A percentile compares a stretch with the other conserved stretches of the same genome.
phyloP scores from a whole-genome alignment of 768 basidiomycete genomes.

The Coprinellus aureogranulatus region DNA sequence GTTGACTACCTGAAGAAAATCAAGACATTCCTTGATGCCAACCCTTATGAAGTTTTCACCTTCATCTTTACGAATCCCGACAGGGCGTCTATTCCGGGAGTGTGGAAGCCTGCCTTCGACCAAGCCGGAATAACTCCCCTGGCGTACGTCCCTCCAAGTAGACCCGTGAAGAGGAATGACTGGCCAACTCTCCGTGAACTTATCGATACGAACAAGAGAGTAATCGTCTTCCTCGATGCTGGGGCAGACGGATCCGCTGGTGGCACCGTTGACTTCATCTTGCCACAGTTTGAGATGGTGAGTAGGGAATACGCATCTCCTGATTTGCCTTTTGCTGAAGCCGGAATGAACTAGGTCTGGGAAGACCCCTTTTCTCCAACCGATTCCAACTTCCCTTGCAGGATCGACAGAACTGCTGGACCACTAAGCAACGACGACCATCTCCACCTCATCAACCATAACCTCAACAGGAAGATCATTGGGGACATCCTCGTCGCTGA shows the following conservation, averaged over 20 bases:
- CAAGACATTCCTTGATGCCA: constrained; percentile 51
- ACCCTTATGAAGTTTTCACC: constrained; percentile 64
- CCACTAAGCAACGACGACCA: constrained; percentile 49
- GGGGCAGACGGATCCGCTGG: constrained; percentile 36
- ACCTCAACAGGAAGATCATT: constrained; percentile 45
- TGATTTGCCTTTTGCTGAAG: no score
- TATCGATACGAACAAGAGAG: constrained; percentile 56
- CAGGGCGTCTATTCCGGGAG: constrained; percentile 41
- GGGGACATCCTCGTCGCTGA: constrained; percentile 25
- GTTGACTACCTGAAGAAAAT: constrained; percentile 49
- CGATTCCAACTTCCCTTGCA: constrained; percentile 50
- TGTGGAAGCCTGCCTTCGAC: constrained; percentile 56
- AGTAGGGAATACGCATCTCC: neutral
- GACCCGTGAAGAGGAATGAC: constrained; percentile 40
- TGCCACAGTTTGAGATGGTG: constrained; percentile 59
- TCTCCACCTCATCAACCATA: constrained; percentile 61
- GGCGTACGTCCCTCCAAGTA: constrained; percentile 50
- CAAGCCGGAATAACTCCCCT: constrained; percentile 41
- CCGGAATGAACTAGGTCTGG: constrained; percentile 42
- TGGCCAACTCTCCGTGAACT: constrained; percentile 69
- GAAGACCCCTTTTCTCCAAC: constrained; percentile 55
- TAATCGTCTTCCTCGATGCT: constrained; percentile 62
- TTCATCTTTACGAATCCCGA: constrained; percentile 69
- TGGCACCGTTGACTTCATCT: constrained; percentile 44
- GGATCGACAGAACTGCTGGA: constrained; percentile 48